A percentile compares a stretch with the other conserved stretches of the same genome.
phyloP scores from a whole-genome alignment of 768 basidiomycete species.

The Pleurotus tuber-regium region DNA sequence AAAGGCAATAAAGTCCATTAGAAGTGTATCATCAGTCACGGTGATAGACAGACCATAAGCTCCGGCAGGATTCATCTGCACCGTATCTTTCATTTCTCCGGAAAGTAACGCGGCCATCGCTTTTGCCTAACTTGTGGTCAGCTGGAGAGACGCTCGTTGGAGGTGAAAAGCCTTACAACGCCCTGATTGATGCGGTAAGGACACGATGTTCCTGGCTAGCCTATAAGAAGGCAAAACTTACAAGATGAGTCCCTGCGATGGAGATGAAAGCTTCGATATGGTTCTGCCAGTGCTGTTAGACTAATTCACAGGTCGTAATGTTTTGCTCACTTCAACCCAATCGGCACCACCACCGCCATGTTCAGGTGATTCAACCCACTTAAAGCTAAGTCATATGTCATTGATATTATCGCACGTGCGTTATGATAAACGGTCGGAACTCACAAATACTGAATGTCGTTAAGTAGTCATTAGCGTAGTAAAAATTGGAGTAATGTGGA shows the following conservation, averaged over 20 bases:
- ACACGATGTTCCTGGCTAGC: constrained; percentile 9
- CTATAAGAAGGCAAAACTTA: constrained; percentile 27
- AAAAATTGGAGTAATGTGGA: background rate
- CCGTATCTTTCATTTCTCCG: constrained; percentile 94
- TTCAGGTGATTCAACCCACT: constrained; percentile 92
- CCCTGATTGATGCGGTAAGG: constrained; percentile 45
- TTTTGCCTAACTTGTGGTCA: constrained; percentile 60
- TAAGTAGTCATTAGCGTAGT: constrained; percentile 10
- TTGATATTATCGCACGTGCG: too few relatives aligned
- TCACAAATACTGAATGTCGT: constrained; percentile 74
- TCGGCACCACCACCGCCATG: constrained; percentile 78
- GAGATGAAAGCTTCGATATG: constrained; percentile 85
- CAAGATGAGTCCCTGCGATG: constrained; percentile 86
- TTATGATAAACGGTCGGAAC: too few relatives aligned
- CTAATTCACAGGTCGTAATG: background rate
- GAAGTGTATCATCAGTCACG: background rate
- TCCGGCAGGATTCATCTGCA: constrained; percentile 79
- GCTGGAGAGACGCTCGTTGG: background rate
- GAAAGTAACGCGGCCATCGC: constrained; percentile 94
- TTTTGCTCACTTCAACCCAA: constrained; percentile 81
- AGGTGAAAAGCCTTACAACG: constrained; percentile 49
- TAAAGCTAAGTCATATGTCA: constrained; percentile 59
- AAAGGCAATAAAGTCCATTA: background rate
- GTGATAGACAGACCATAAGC: constrained; percentile 55
- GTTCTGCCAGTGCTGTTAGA: constrained; percentile 40